Evolutionary conservation across 2,329 filamentous ascomycete species (phyloP).

Genomic region (Monosporascus sp.): DNA sequence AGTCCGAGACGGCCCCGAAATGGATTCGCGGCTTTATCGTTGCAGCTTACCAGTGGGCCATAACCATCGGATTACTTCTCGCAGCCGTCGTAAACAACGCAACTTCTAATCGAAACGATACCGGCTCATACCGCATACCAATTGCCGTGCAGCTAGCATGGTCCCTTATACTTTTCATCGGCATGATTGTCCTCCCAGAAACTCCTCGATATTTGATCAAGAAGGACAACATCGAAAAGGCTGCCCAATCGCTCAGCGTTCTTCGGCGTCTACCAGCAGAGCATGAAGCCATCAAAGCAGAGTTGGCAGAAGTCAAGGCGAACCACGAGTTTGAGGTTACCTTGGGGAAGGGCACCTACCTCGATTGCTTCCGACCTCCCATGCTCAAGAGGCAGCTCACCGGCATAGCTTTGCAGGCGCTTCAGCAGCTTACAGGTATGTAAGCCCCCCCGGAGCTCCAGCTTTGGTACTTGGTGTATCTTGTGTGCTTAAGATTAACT

Average conservation of each 20-base stretch:
- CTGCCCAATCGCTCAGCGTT: slow-evolving; percentile 45
- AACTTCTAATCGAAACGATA: slow-evolving; percentile 28
- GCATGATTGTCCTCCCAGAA: slow-evolving; percentile 50
- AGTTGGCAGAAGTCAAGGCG: slow-evolving; percentile 58
- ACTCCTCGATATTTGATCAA: slow-evolving; percentile 52
- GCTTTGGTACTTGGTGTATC: slow-evolving; percentile 57
- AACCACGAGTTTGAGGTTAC: slow-evolving; percentile 61
- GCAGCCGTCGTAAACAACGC: slow-evolving; percentile 52
- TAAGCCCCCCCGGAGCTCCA: slow-evolving; percentile 33
- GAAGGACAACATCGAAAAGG: slow-evolving; percentile 40
- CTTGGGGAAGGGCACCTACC: slow-evolving; percentile 42
- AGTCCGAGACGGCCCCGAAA: slow-evolving; percentile 57
- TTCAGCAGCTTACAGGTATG: slow-evolving; percentile 55
- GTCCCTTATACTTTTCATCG: slow-evolving; percentile 46
- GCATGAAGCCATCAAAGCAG: slow-evolving; percentile 41
- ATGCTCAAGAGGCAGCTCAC: slow-evolving; percentile 58
- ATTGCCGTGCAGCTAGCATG: slow-evolving; percentile 51
- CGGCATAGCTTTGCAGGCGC: slow-evolving; percentile 59
- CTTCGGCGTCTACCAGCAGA: slow-evolving; percentile 44
- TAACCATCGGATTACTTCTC: slow-evolving; percentile 63
- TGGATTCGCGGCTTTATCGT: slow-evolving; percentile 61
- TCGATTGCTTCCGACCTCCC: slow-evolving; percentile 48
- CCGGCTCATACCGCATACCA: slow-evolving; percentile 57
- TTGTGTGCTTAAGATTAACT: slow-evolving; percentile 59
- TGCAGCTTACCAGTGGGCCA: slow-evolving; percentile 69